Evolutionary conservation across 2,329 filamentous ascomycete genomes (phyloP).

Genomic region (Pseudogymnoascus sp.): DNA sequence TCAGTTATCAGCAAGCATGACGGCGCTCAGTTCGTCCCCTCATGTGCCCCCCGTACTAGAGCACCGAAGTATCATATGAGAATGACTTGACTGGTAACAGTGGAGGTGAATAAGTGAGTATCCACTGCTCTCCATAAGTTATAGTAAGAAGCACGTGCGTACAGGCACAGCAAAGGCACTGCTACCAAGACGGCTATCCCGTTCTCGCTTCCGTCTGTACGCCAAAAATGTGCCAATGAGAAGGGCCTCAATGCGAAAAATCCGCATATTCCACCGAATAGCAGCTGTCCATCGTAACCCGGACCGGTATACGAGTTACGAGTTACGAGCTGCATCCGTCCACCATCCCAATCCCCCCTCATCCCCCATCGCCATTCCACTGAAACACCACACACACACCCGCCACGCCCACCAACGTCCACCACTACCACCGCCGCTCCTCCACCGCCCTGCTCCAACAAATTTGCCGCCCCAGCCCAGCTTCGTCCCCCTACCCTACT

Average conservation of each 20-base stretch:
- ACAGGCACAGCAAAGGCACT: not conserved
- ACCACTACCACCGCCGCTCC: not conserved
- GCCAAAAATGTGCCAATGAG: constrained; percentile 6
- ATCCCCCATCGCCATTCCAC: constrained; percentile 4
- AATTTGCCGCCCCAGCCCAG: not conserved
- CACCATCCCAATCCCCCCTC: constrained; percentile 4
- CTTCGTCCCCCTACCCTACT: constrained; percentile 5
- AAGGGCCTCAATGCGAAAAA: not conserved
- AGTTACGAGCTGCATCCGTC: constrained; percentile 7
- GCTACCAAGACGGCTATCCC: not conserved
- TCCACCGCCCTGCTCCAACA: not conserved
- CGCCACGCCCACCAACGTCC: not conserved
- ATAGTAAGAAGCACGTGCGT: not conserved
- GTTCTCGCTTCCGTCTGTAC: not conserved
- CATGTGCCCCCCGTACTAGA: too few species aligned
- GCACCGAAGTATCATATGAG: too few species aligned
- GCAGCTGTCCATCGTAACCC: not conserved
- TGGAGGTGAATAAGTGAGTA: not conserved
- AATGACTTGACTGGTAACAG: not conserved
- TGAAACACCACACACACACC: not conserved
- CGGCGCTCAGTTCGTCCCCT: too few species aligned
- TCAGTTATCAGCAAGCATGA: too few species aligned
- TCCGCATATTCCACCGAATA: not conserved
- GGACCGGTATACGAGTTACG: not conserved
- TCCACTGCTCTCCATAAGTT: not conserved